Conservation (phyloP, 768 basidiomycete genomes). For the Boletus sp. region DNA sequence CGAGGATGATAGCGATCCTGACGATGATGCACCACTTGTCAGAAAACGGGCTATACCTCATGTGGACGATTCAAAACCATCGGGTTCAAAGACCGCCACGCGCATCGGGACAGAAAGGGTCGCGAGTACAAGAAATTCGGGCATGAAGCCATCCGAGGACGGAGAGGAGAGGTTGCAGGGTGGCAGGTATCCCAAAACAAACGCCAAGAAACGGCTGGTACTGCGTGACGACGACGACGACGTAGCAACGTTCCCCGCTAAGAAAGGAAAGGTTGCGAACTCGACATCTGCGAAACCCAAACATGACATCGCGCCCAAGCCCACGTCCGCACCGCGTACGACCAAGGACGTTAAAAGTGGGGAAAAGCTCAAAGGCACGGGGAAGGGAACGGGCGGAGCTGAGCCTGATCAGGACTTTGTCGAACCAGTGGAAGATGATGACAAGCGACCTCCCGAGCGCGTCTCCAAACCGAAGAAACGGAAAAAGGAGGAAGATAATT, state of each 20-base stretch:
- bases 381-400: not conserved
- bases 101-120: not conserved
- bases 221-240: not conserved
- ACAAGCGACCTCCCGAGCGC: not conserved
- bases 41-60: not conserved
- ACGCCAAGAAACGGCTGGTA: constrained; percentile 4
- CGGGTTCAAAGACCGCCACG: not conserved
- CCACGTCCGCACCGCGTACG: not conserved
- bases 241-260: not conserved
- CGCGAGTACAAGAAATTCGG: not conserved
- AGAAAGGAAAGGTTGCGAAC: constrained; percentile 14
- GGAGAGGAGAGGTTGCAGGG: not conserved
- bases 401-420: not conserved
- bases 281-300: not conserved
- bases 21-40: not conserved
- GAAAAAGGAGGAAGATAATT: constrained; percentile 18
- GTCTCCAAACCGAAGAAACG: constrained; percentile 16
- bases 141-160: not conserved
- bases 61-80: not conserved
- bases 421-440: not conserved
- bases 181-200: not conserved
- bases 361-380: not conserved
- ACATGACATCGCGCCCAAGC: not conserved
- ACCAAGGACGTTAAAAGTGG: not conserved
- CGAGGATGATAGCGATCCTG: constrained; percentile 1